phyloP scores from a whole-genome alignment of 2,329 filamentous ascomycete genomes.

The Neofusicoccum sp. region DNA sequence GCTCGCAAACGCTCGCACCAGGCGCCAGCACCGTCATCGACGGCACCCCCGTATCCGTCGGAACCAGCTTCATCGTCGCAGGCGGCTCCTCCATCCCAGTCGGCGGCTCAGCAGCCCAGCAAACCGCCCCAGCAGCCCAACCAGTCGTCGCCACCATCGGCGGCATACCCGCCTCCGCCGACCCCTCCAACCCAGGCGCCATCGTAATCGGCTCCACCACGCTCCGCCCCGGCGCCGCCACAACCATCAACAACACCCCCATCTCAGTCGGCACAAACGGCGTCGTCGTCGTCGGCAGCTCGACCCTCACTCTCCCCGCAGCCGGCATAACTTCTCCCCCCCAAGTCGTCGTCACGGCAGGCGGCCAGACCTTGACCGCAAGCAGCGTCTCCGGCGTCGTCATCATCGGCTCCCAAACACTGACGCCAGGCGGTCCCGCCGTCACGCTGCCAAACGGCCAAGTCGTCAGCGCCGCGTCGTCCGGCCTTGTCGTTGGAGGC shows the following conservation, averaged over 20 bases:
- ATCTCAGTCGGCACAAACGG: no score
- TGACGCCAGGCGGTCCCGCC: background rate
- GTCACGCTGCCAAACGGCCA: background rate
- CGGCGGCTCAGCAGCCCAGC: background rate
- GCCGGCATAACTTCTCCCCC: no score
- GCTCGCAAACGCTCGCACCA: conserved; percentile 28
- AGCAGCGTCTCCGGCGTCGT: background rate
- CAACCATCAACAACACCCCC: no score
- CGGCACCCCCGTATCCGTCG: conserved; percentile 30
- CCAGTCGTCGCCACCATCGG: background rate
- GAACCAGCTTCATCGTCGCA: background rate
- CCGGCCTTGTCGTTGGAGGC: background rate
- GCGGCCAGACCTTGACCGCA: background rate
- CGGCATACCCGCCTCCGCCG: no score
- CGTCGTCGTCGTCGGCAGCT: no score
- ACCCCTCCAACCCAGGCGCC: no score
- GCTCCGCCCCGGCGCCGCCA: no score
- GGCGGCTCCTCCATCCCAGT: background rate
- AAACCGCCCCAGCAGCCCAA: no score
- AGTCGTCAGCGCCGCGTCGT: background rate
- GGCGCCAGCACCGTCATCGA: conserved; percentile 33
- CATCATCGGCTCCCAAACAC: background rate
- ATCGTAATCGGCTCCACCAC: no score
- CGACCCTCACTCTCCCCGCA: no score
- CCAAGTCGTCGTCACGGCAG: no score